Percentiles rank a stretch among this genome's conserved stretches.
phyloP scores from a whole-genome alignment of 2,329 filamentous ascomycete genomes.

The Myriosclerotinia duriaeana region DNA sequence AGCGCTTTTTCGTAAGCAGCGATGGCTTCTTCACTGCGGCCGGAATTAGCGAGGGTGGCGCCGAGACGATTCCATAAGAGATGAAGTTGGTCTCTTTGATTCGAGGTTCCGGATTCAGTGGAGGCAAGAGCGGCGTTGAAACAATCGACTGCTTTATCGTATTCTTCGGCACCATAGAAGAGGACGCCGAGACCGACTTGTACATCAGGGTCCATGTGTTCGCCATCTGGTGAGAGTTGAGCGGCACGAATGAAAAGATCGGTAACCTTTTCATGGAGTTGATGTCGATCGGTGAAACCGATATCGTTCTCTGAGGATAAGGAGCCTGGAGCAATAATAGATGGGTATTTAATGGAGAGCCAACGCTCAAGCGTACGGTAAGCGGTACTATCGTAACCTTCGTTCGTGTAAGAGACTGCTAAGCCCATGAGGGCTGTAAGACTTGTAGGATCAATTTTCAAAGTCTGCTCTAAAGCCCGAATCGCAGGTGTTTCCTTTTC shows the following conservation, averaged over 20 bases:
- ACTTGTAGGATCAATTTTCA: constrained; percentile 85
- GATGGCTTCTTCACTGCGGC: constrained; percentile 92
- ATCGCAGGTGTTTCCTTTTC: constrained; percentile 98
- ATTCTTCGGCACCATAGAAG: constrained; percentile 97
- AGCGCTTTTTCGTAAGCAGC: constrained; percentile 93
- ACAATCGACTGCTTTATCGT: constrained; percentile 98
- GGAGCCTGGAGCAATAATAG: constrained; percentile 67
- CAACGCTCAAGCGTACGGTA: constrained; percentile 96
- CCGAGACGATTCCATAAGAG: constrained; percentile 97
- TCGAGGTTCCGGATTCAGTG: constrained; percentile 78
- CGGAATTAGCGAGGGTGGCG: constrained; percentile 92
- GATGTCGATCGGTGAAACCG: constrained; percentile 89
- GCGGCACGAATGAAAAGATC: constrained; percentile 89
- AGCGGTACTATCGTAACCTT: constrained; percentile 95
- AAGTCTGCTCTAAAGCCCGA: constrained; percentile 83
- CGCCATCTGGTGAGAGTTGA: constrained; percentile 85
- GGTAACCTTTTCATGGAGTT: constrained; percentile 86
- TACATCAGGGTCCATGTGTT: constrained; percentile 97
- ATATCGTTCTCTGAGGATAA: constrained; percentile 77
- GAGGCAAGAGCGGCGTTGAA: constrained; percentile 88
- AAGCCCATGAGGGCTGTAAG: constrained; percentile 90
- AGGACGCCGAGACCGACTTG: constrained; percentile 95
- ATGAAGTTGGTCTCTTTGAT: constrained; percentile 83
- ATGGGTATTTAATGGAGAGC: constrained; percentile 92
- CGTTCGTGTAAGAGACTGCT: constrained; percentile 96